Conservation (phyloP, 495 filamentous ascomycete genomes). For the Neurospora sp. region DNA sequence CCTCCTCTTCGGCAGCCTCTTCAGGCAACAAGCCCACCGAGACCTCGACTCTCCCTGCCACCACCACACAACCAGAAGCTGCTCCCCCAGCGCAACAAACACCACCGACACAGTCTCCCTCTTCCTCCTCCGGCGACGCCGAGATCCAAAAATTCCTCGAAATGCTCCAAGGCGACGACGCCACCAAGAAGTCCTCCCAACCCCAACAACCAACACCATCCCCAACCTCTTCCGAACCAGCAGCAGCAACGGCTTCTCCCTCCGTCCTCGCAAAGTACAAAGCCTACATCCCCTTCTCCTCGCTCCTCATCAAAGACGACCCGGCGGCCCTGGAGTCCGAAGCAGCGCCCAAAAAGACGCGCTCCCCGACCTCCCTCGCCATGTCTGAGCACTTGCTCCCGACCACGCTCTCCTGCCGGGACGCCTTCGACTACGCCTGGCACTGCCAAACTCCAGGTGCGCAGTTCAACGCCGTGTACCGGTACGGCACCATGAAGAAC, state of each 20-base stretch:
- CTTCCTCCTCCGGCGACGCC: conserved; percentile 20
- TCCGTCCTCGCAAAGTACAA: conserved; percentile 1
- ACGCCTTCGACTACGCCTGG: conserved; percentile 86
- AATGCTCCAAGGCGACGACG: conserved; percentile 23
- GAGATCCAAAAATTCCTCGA: conserved; percentile 34
- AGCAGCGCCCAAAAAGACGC: conserved; percentile 1
- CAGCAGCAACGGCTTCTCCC: conserved; percentile 2
- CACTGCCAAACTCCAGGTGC: conserved; percentile 91
- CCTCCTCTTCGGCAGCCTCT: conserved; percentile 15
- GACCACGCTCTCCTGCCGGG: conserved; percentile 74
- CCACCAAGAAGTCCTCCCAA: conserved; percentile 1
- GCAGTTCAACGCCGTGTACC: conserved; percentile 73
- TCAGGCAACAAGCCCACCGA: conserved; percentile 11
- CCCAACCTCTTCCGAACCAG: not conserved
- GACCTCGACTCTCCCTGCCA: conserved; percentile 1
- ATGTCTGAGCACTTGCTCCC: conserved; percentile 57
- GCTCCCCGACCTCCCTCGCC: conserved; percentile 16
- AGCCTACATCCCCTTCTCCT: not conserved
- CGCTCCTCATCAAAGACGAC: conserved; percentile 9
- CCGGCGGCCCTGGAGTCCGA: conserved; percentile 3
- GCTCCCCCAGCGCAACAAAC: conserved; percentile 1
- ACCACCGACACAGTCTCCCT: conserved; percentile 3
- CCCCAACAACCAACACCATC: conserved; percentile 1
- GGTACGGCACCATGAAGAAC: conserved; percentile 59
- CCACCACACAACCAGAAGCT: conserved; percentile 7